Evolutionary conservation across 257 asterid species (phyloP), one percentile per base, ranked within the genome.

Genomic region (Penstemon newberryi): DNA sequence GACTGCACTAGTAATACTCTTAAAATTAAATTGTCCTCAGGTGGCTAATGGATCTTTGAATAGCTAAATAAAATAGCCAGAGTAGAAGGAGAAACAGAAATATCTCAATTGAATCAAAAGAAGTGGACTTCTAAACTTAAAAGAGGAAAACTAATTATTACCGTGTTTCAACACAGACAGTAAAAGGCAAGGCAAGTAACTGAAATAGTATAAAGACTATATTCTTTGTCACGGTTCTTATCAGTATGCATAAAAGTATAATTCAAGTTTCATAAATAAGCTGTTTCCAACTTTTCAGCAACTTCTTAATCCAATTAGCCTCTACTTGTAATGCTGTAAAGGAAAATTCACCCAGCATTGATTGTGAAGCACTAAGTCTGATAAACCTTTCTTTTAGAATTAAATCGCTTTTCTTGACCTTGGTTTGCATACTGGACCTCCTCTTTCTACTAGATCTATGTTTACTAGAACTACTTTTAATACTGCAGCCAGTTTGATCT

Each of bases 1-100:
- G 8, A 59, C 25, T 33, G 44, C 18, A 44, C 4, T 7, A 15
- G 53, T 51, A 15, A 2, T 12, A 15, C 37, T 3, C 60, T 46
- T 9, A 54, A 61, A 63, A 67, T 39, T 59, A 5, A 8, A 54
- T 6, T 38, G 42, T 2, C 41, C 51, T 36, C 50, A 6, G 57
- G 33, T 42, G 43, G 66, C 42, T 53, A 63, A 56, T 4, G 56
- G 40, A 1, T 60, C 13, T 42, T 46, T 58, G 59, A 67, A 67
- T 37, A 49, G 50, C 47, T 25, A 65, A 62, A 68, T 39, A 44
- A 13, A 12, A 6, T 1, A 4, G 38, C 12, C 8, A 9, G 9
- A 40, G 25, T 13, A 7, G 43, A 58, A 57, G 57, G 13, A 41
- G 25, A 13, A 38, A 55, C n/a, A 44, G 45, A 53, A 39, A 39